These are phyloP conservation scores for Limonium bicolor DNA, from an alignment of 148 eudicot species.

Conservation along the genomic window DNA sequence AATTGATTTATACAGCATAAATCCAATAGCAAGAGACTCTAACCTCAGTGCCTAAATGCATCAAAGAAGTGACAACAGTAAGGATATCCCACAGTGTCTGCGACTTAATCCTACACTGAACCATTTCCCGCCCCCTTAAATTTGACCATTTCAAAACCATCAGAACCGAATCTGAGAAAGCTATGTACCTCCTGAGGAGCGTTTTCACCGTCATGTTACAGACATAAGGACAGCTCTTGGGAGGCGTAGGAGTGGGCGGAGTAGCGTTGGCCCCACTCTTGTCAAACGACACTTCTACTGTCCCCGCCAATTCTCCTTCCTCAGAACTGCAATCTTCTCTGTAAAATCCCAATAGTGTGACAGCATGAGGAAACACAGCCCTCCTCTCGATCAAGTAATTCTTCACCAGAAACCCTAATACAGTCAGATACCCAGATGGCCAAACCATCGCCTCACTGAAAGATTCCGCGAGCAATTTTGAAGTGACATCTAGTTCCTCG, in stretches of 20 bases:
- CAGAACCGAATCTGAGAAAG: too few species aligned
- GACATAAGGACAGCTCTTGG: conserved; percentile 64
- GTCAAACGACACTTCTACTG: conserved; percentile 63
- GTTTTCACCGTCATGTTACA: conserved; percentile 82
- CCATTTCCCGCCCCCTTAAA: too few species aligned
- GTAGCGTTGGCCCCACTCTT: conserved; percentile 56
- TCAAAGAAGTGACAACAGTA: too few species aligned
- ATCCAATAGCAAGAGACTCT: too few species aligned
- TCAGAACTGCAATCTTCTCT: conserved; percentile 17
- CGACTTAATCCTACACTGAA: too few species aligned
- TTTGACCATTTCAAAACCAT: too few species aligned
- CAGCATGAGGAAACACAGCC: conserved; percentile 47
- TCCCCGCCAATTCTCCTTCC: conserved; percentile 46
- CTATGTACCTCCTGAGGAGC: conserved; percentile 43
- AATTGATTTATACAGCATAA: too few species aligned
- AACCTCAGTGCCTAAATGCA: too few species aligned
- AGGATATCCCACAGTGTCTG: too few species aligned
- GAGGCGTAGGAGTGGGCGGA: conserved; percentile 71
- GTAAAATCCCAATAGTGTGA: conserved; percentile 52
- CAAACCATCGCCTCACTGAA: conserved; percentile 59
- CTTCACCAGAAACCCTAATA: conserved; percentile 48
- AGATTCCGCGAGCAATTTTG: conserved; percentile 40
- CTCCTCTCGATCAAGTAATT: conserved; percentile 69
- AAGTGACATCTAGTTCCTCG: conserved; percentile 39
- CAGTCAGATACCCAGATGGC: conserved; percentile 29